Conservation (phyloP, 768 basidiomycete species). For the Boletus patriciae region DNA sequence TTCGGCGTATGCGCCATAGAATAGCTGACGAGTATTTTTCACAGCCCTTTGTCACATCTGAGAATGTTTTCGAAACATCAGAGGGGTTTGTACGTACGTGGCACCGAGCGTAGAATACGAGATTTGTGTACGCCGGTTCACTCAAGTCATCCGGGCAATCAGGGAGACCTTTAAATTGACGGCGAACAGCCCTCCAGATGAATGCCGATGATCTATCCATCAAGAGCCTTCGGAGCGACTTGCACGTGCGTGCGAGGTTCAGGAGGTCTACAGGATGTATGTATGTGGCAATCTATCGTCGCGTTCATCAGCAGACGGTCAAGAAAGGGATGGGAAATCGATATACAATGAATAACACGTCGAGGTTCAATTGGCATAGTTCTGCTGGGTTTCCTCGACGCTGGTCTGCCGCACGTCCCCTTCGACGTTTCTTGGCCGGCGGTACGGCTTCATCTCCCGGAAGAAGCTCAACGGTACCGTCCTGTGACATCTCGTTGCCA, state of each 20-base stretch:
- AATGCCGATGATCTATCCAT: neutral
- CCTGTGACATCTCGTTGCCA: no score
- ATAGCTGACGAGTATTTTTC: neutral
- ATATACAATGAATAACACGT: conserved; percentile 7
- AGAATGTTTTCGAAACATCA: neutral
- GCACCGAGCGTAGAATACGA: neutral
- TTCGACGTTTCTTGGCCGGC: no score
- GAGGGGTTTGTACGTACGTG: neutral
- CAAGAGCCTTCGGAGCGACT: neutral
- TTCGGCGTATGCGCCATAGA: neutral
- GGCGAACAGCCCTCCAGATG: neutral
- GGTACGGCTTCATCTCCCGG: no score
- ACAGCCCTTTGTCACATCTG: neutral
- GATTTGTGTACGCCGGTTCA: neutral
- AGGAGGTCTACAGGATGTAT: neutral
- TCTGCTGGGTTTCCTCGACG: neutral
- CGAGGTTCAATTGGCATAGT: conserved; percentile 3
- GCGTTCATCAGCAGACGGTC: no score
- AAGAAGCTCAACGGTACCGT: no score
- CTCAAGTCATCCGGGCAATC: neutral
- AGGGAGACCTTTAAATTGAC: neutral
- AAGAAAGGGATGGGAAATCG: no score
- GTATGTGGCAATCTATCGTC: neutral
- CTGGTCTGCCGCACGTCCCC: no score
- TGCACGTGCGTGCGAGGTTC: neutral